A percentile compares a stretch with the other conserved stretches of the same genome.
phyloP scores from a whole-genome alignment of 495 filamentous ascomycete genomes.

The Sabuloglossum arenarium region DNA sequence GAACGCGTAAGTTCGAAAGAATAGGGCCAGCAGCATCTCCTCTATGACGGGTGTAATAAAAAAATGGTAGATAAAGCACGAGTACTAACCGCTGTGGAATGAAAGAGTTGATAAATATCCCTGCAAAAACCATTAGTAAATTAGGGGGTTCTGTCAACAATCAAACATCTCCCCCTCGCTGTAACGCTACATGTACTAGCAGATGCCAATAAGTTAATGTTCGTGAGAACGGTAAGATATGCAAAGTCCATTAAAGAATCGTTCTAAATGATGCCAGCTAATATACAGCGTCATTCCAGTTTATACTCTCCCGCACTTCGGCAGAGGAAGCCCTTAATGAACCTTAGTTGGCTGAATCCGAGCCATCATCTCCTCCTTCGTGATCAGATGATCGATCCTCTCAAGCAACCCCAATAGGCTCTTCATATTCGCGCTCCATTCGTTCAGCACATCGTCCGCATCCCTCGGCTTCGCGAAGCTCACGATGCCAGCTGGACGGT shows the following conservation, averaged over 20 bases:
- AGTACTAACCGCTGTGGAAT: too few species aligned
- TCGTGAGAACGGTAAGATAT: too few species aligned
- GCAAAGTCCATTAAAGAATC: background rate
- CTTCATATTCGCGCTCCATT: conserved; percentile 99
- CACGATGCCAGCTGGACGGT: conserved; percentile 76
- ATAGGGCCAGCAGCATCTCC: too few species aligned
- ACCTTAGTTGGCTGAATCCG: background rate
- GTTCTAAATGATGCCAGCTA: background rate
- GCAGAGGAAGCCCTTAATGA: background rate
- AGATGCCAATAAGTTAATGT: background rate
- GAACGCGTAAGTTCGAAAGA: too few species aligned
- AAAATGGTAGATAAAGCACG: too few species aligned
- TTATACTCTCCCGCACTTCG: background rate
- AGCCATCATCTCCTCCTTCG: conserved; percentile 99
- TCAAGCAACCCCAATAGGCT: conserved; percentile 78
- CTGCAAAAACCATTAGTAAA: too few species aligned
- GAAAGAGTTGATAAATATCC: too few species aligned
- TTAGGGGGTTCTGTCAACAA: too few species aligned
- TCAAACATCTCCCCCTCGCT: too few species aligned
- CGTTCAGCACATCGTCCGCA: conserved; percentile 93
- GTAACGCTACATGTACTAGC: too few species aligned
- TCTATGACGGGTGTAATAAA: too few species aligned
- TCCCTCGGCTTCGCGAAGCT: conserved; percentile 85
- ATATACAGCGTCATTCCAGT: background rate
- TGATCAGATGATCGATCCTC: conserved; percentile 93